A percentile compares a stretch with the other conserved stretches of the same genome.
Evolutionary conservation across 2,329 filamentous ascomycete genomes (phyloP).

Genomic region (Exophiala calicioides): DNA sequence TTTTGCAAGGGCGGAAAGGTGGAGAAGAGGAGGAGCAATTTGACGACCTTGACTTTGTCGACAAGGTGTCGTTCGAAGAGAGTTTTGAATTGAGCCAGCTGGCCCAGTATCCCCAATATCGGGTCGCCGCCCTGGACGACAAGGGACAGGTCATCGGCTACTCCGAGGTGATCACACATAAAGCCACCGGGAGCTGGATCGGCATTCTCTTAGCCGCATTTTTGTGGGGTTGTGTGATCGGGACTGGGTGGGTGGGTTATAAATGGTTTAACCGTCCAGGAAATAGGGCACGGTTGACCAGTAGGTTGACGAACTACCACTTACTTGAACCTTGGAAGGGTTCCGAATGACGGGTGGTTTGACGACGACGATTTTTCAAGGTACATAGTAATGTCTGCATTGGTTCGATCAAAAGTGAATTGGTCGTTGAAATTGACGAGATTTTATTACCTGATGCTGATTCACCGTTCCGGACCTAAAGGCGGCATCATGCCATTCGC

Average conservation of each 20-base stretch:
- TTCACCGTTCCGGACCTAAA: too few relatives aligned
- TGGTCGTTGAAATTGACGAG: too few relatives aligned
- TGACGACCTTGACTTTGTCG: conserved; percentile 20
- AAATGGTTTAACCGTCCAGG: conserved; percentile 7
- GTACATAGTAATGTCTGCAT: too few relatives aligned
- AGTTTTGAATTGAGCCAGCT: conserved; percentile 17
- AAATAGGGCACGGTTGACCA: neutral
- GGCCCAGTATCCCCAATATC: conserved; percentile 14
- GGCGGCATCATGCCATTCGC: too few relatives aligned
- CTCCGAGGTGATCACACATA: conserved; percentile 9
- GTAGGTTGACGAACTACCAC: neutral
- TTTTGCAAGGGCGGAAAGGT: conserved; percentile 17
- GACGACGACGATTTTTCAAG: too few relatives aligned
- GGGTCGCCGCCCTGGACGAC: conserved; percentile 22
- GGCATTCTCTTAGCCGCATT: conserved; percentile 6
- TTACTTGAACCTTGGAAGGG: neutral
- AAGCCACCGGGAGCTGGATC: conserved; percentile 13
- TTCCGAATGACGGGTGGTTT: conserved; percentile 1
- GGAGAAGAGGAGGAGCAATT: conserved; percentile 14
- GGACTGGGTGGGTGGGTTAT: conserved; percentile 5
- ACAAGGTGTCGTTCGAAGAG: conserved; percentile 24
- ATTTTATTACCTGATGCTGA: too few relatives aligned
- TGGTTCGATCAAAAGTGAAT: too few relatives aligned
- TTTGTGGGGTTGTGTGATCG: conserved; percentile 7
- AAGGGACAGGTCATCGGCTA: conserved; percentile 15